Conservation (phyloP, 2,329 filamentous ascomycete species). For the Parasarocladium wereldwijsianum region DNA sequence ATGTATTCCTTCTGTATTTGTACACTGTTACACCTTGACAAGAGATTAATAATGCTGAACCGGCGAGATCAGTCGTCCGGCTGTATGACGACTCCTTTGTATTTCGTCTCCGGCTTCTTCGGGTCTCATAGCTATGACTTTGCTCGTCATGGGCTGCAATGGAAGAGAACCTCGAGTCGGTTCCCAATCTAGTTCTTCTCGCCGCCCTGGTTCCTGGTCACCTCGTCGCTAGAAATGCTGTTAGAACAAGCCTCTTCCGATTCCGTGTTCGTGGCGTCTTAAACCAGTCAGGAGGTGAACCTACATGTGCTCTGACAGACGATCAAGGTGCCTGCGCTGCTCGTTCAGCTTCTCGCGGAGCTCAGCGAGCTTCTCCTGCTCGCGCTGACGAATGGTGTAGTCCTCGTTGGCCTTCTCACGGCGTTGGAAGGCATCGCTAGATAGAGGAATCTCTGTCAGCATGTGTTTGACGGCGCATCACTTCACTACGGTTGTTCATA, state of each 20-base stretch:
- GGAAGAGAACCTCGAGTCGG: background rate
- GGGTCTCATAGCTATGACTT: background rate
- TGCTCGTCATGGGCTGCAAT: background rate
- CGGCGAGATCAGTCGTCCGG: too few relatives aligned
- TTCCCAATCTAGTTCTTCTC: constrained; percentile 40
- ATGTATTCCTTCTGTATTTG: constrained; percentile 4
- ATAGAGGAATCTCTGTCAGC: background rate
- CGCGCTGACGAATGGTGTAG: constrained; percentile 70
- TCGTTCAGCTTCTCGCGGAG: constrained; percentile 60
- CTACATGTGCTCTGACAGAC: constrained; percentile 78
- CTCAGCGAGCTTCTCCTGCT: constrained; percentile 75
- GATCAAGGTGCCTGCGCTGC: constrained; percentile 71
- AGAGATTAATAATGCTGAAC: too few relatives aligned
- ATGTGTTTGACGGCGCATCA: background rate
- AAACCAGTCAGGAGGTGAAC: constrained; percentile 15
- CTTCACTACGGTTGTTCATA: background rate
- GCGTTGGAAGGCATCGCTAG: constrained; percentile 80
- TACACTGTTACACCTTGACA: too few relatives aligned
- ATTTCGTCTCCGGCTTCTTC: too few relatives aligned
- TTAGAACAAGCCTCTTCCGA: constrained; percentile 4
- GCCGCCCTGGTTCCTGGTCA: constrained; percentile 58
- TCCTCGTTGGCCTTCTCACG: constrained; percentile 82
- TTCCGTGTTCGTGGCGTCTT: too few relatives aligned
- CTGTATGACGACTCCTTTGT: too few relatives aligned
- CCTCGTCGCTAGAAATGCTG: constrained; percentile 47